Percentiles rank a stretch among this genome's conserved stretches.
phyloP scores from a whole-genome alignment of 1,284 basidiomycete species.

The Ustilago shanxiensis region DNA sequence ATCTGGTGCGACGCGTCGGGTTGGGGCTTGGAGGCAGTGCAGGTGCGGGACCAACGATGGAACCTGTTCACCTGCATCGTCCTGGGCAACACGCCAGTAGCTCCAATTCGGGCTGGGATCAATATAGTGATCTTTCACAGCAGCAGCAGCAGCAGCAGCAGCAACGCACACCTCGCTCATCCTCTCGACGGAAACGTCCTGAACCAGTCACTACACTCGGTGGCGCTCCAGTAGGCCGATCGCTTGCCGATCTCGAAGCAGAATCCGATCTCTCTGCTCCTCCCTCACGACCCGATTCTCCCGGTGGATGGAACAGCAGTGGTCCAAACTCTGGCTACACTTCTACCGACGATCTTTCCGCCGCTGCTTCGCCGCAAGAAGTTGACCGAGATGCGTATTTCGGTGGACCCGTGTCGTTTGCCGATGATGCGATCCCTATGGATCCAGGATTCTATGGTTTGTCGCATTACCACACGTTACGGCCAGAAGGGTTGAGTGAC shows the following conservation, averaged over 20 bases:
- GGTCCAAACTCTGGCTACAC: slow-evolving; percentile 14
- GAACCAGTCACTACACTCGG: slow-evolving; percentile 2
- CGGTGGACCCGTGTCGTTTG: slow-evolving; percentile 32
- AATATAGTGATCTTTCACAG: neutral
- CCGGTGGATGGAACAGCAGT: slow-evolving; percentile 15
- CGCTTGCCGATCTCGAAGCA: slow-evolving; percentile 41
- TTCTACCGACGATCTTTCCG: slow-evolving; percentile 20
- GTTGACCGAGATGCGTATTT: slow-evolving; percentile 35
- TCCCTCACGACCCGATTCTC: slow-evolving; percentile 31
- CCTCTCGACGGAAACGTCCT: slow-evolving; percentile 1
- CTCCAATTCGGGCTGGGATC: slow-evolving; percentile 1
- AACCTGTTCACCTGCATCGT: slow-evolving; percentile 36
- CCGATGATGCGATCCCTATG: slow-evolving; percentile 48
- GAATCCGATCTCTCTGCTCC: slow-evolving; percentile 33
- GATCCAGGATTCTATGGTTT: slow-evolving; percentile 51
- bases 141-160: neutral
- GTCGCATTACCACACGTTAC: slow-evolving; percentile 49
- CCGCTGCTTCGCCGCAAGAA: slow-evolving; percentile 25
- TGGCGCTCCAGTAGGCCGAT: slow-evolving; percentile 17
- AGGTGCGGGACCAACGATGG: slow-evolving; percentile 4
- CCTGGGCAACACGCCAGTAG: slow-evolving; percentile 10
- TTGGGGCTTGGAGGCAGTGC: slow-evolving; percentile 17
- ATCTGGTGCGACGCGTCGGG: slow-evolving; percentile 26
- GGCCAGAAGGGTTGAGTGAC: slow-evolving; percentile 58
- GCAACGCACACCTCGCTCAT: neutral